Evolutionary conservation across 192 early-diverging fungal species (phyloP).

Genomic region (Jimgerdemannia flammicorona): DNA sequence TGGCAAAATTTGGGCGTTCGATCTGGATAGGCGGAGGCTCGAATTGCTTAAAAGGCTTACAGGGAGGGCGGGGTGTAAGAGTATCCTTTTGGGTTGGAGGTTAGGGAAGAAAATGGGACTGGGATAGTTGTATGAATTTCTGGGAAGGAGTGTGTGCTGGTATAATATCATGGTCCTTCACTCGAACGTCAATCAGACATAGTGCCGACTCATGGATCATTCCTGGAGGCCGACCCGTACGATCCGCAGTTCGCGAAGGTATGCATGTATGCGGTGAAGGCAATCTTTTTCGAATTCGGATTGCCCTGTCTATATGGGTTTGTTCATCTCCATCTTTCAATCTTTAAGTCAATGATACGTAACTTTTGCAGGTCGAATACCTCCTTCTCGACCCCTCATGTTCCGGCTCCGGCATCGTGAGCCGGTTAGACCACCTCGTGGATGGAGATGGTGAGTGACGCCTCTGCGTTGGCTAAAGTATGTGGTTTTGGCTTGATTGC

Average conservation of each 20-base stretch:
- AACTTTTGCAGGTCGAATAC: slow-evolving; percentile 60
- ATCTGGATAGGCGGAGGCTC: slow-evolving; percentile 74
- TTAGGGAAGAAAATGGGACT: background rate
- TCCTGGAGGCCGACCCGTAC: slow-evolving; percentile 77
- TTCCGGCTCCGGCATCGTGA: slow-evolving; percentile 93
- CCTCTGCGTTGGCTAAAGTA: background rate
- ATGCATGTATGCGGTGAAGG: background rate
- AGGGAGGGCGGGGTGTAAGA: slow-evolving; percentile 74
- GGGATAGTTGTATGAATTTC: no score
- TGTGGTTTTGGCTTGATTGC: background rate
- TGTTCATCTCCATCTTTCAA: no score
- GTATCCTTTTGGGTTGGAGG: slow-evolving; percentile 35
- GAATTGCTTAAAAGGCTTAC: slow-evolving; percentile 72
- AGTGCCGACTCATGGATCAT: slow-evolving; percentile 62
- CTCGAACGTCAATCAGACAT: slow-evolving; percentile 49
- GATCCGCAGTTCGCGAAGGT: slow-evolving; percentile 56
- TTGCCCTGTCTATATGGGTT: no score
- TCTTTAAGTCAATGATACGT: no score
- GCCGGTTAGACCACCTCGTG: slow-evolving; percentile 80
- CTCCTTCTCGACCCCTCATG: slow-evolving; percentile 95
- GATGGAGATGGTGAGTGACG: slow-evolving; percentile 51
- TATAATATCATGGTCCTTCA: background rate
- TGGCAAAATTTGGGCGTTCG: slow-evolving; percentile 89
- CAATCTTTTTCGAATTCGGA: no score
- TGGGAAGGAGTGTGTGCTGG: background rate